A percentile compares a stretch with the other conserved stretches of the same genome.
Conservation (phyloP, 495 filamentous ascomycete genomes). For the Cryomyces antarcticus region DNA sequence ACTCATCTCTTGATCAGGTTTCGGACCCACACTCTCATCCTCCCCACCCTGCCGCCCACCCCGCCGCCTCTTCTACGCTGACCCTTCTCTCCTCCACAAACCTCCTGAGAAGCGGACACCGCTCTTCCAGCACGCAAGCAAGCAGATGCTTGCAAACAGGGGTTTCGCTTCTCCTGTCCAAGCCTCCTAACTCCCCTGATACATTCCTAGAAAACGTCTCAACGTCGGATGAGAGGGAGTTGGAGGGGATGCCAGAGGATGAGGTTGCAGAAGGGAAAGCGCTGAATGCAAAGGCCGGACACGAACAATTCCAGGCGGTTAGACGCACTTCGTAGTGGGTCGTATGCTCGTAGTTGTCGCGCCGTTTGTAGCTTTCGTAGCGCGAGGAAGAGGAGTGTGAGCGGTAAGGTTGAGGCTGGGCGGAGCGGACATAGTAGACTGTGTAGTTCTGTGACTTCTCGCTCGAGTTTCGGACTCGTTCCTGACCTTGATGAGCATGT, state of each 20-base stretch:
- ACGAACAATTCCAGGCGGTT: constrained; percentile 73
- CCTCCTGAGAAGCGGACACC: constrained; percentile 36
- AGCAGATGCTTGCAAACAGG: constrained; percentile 81
- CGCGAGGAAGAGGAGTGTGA: constrained; percentile 4
- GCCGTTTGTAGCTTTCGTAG: neutral
- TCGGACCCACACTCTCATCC: constrained; percentile 1
- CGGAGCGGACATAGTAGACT: constrained; percentile 27
- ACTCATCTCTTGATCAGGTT: too few relatives aligned
- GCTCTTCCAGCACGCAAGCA: constrained; percentile 58
- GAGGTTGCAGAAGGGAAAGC: constrained; percentile 28
- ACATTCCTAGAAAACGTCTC: neutral
- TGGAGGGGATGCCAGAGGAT: neutral
- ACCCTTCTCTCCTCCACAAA: constrained; percentile 34
- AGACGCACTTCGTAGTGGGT: constrained; percentile 48
- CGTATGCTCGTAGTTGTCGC: constrained; percentile 10
- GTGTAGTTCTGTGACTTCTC: constrained; percentile 2
- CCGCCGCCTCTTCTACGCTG: constrained; percentile 49
- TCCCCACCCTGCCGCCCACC: constrained; percentile 46
- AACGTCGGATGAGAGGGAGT: neutral
- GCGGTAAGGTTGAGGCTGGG: constrained; percentile 12
- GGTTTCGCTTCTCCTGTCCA: constrained; percentile 15
- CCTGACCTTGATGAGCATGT: too few relatives aligned
- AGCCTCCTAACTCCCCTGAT: constrained; percentile 28
- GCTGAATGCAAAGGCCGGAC: constrained; percentile 58
- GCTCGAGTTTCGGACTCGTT: neutral